Percentiles rank a stretch among this genome's conserved stretches.
Conservation (phyloP, 352 stramenopile genomes). For the Blastocystis sp. region DNA sequence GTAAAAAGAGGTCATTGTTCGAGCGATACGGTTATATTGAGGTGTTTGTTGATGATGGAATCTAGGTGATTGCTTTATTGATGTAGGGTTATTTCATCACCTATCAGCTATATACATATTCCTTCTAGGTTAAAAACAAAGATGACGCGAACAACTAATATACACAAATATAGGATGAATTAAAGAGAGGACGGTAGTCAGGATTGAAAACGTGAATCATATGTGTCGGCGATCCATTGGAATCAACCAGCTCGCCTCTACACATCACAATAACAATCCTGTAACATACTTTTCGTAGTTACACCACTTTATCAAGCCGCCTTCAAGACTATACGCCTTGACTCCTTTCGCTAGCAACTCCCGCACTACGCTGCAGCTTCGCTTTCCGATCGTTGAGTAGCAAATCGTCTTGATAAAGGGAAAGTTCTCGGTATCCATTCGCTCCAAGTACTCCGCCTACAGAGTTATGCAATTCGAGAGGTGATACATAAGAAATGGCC, state of each 20-base stretch:
- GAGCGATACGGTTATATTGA: too few species aligned
- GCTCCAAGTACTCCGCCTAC: neutral
- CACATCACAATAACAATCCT: neutral
- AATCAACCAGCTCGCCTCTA: slow-evolving; percentile 3
- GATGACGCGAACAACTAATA: too few species aligned
- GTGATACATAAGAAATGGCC: neutral
- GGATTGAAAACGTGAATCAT: slow-evolving; percentile 41
- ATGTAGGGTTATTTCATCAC: too few species aligned
- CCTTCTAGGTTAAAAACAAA: too few species aligned
- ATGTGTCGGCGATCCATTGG: neutral
- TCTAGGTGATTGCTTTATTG: too few species aligned
- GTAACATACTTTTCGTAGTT: neutral
- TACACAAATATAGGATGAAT: slow-evolving; percentile 27
- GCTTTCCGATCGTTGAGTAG: slow-evolving; percentile 14
- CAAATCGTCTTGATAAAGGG: slow-evolving; percentile 42
- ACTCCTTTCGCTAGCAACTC: slow-evolving; percentile 17
- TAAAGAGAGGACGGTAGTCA: slow-evolving; percentile 30
- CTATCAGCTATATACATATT: too few species aligned
- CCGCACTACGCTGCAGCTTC: neutral
- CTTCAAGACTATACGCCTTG: slow-evolving; percentile 1
- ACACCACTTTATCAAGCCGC: slow-evolving; percentile 12
- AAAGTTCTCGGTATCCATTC: slow-evolving; percentile 39
- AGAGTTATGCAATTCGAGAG: neutral
- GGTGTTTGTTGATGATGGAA: too few species aligned
- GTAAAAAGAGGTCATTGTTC: slow-evolving; percentile 6